Base-by-base conservation (phyloP, 257 asterid genomes). In the Verbascum thapsus region DNA sequence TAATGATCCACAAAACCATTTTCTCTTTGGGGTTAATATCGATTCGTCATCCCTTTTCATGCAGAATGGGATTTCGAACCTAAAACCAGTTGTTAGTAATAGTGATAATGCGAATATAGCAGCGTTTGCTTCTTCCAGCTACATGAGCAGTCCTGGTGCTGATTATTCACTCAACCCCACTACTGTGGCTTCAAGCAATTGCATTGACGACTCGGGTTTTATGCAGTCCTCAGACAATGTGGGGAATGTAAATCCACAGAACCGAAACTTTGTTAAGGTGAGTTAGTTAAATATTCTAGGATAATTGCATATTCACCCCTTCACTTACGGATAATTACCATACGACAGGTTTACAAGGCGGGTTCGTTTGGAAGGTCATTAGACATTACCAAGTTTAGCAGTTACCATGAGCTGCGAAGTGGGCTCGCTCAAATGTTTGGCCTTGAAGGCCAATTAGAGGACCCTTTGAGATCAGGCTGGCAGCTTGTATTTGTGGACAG, bases 401-500 rank as follows among this genome's bases (percentile, higher is more conserved):
- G 86, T 81, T 88, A 88, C 72, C 80, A 76, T 13, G 95, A 88
- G 78, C 83, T 88, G 78, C 88, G 96, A 4, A 54, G 80, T 68
- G 95, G 80, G 62, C 91, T 88, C 57, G 91, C 90, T 7, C 78
- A 53, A 56, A 83, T 85, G 91, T 88, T 88, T 71, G 90, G 95
- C 66, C 92, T 88, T 19, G 86, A 85, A 77, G 95, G 95, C 80
- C 82, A 79, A 69, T 68, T 85, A 75, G 95, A 85, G 71, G 95
- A 85, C 75, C 91, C 91, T 51, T 69, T 85, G 83, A 92, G 99
- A 92, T 92, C 99, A 92, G 97, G 97, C 96, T 92, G 97, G 99
- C 99, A 92, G 99, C 99, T 92, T 92, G 97, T 92, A 79, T 83
- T 92, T 66, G 96, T 89, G 51, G 97, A 92, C 90, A 83, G 99